phyloP scores from a whole-genome alignment of 257 asterid species.

The Ilex aquifolium region DNA sequence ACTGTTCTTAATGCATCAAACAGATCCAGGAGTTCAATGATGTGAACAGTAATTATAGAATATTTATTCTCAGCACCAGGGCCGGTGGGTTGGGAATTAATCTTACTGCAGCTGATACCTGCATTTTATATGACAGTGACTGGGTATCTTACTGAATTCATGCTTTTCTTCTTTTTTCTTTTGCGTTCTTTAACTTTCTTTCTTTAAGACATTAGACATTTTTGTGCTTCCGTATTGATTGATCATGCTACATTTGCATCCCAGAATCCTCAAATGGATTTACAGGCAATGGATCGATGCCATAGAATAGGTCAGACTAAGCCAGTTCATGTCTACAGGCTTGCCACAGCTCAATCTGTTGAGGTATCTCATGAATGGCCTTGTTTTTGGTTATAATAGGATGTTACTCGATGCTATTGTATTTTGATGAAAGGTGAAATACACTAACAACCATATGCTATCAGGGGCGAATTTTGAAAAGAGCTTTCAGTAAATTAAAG shows the following conservation, averaged over 20 bases:
- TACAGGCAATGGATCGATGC: slow-evolving; percentile 98
- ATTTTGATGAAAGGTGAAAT: not conserved
- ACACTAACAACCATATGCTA: slow-evolving; percentile 2
- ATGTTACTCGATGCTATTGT: not conserved
- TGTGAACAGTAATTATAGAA: slow-evolving; percentile 44
- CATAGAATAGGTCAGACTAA: slow-evolving; percentile 98
- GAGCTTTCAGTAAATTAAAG: slow-evolving; percentile 93
- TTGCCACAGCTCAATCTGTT: slow-evolving; percentile 86
- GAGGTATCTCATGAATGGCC: slow-evolving; percentile 44
- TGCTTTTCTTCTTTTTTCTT: slow-evolving; percentile 9
- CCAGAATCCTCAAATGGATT: slow-evolving; percentile 99
- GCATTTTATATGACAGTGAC: slow-evolving; percentile 95
- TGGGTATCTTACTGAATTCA: slow-evolving; percentile 58
- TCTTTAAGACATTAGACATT: not conserved
- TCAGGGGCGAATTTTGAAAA: slow-evolving; percentile 88
- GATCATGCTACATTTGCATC: slow-evolving; percentile 16
- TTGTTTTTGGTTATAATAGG: not conserved
- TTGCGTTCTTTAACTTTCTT: not conserved
- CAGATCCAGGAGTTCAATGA: slow-evolving; percentile 93
- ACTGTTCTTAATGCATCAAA: not conserved
- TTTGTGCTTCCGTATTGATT: slow-evolving; percentile 5
- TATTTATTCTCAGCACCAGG: slow-evolving; percentile 94
- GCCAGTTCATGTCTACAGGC: slow-evolving; percentile 97
- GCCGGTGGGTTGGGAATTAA: slow-evolving; percentile 99
- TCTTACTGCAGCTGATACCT: slow-evolving; percentile 97